Percentiles rank a stretch among this genome's conserved stretches.
These are phyloP conservation scores for Chlorophyllum brunneum DNA, from an alignment of 768 basidiomycete genomes.

Conservation along the genomic window DNA sequence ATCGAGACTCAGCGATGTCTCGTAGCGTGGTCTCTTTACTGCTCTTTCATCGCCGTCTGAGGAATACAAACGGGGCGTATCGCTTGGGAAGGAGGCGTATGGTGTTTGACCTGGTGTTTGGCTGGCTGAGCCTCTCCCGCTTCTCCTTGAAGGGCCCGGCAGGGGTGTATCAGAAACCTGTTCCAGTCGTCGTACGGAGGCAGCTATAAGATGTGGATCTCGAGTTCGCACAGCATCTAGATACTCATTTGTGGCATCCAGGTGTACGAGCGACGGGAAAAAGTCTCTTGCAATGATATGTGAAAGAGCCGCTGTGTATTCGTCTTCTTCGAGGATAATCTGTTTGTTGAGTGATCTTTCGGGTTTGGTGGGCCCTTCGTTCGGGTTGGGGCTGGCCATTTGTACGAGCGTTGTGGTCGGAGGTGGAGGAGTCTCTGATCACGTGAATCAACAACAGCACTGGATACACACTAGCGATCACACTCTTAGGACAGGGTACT, in stretches of 20 bases:
- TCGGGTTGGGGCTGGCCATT: constrained; percentile 18
- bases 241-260: constrained; percentile 86
- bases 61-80: constrained; percentile 52
- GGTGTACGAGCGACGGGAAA: constrained; percentile 89
- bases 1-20: constrained; percentile 68
- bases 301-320: constrained; percentile 87
- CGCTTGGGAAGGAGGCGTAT: constrained; percentile 50
- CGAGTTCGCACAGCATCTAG: constrained; percentile 74
- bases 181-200: constrained; percentile 71
- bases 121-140: constrained; percentile 21
- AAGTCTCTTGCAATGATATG: constrained; percentile 96
- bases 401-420: background rate
- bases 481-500: background rate
- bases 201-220: constrained; percentile 73
- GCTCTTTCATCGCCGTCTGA: constrained; percentile 24
- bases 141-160: constrained; percentile 25
- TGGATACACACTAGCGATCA: background rate
- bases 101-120: constrained; percentile 65
- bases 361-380: constrained; percentile 16
- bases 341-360: constrained; percentile 70
- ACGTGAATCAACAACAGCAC: background rate
- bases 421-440: background rate
- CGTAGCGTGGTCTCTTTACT: constrained; percentile 55
- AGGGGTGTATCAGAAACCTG: constrained; percentile 54
- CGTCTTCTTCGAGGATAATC: constrained; percentile 83